Percentiles rank a stretch among this genome's conserved stretches.
phyloP scores from a whole-genome alignment of 208 protist species.

The Naegleria lovaniensis region DNA sequence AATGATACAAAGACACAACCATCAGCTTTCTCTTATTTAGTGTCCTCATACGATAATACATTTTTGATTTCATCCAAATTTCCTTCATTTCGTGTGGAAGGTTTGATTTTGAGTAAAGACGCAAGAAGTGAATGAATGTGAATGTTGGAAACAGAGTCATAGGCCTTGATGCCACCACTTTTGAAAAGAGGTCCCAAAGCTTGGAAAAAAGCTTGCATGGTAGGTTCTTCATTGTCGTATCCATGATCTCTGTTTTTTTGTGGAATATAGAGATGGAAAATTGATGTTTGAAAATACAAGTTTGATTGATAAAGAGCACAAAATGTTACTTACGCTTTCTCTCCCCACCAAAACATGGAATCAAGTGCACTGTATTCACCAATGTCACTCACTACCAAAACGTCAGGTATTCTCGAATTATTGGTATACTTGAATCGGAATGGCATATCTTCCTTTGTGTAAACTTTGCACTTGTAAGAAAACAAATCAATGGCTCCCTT shows the following conservation, averaged over 20 bases:
- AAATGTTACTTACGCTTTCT: not conserved
- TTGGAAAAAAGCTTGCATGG: not conserved
- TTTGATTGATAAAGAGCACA: too few relatives aligned
- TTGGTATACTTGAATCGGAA: not conserved
- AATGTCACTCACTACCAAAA: not conserved
- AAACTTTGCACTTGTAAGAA: not conserved
- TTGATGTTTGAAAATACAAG: too few relatives aligned
- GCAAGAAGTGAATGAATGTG: not conserved
- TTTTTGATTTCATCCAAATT: not conserved
- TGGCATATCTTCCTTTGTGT: not conserved
- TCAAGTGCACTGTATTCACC: not conserved
- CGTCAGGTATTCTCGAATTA: not conserved
- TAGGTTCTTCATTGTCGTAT: not conserved
- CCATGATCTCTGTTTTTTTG: not conserved
- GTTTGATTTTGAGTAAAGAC: not conserved
- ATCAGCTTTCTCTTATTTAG: too few relatives aligned
- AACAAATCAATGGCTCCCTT: not conserved
- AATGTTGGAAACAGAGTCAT: not conserved
- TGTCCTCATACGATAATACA: not conserved
- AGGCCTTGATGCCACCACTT: not conserved
- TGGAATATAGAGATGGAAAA: too few relatives aligned
- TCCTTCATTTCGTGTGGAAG: not conserved
- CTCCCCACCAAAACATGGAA: not conserved
- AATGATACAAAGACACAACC: too few relatives aligned
- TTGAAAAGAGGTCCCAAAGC: not conserved